phyloP scores from a whole-genome alignment of 75 land plant species.

The Sequoia sempervirens region DNA sequence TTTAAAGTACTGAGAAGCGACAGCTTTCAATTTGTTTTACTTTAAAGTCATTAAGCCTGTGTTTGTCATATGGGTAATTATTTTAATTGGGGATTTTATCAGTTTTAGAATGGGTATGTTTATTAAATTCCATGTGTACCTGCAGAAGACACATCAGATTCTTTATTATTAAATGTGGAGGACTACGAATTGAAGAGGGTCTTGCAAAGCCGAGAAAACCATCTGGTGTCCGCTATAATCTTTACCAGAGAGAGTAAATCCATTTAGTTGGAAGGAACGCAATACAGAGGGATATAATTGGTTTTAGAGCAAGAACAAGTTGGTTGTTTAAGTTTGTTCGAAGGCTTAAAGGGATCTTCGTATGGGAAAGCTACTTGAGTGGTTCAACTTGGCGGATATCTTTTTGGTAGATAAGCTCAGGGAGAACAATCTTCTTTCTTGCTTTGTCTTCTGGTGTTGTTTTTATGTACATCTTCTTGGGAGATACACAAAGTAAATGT shows the following conservation, averaged over 20 bases:
- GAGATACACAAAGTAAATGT: background rate
- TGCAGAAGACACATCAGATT: conserved; percentile 2
- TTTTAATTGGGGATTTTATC: background rate
- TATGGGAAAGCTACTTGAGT: background rate
- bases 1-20: background rate
- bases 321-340: background rate
- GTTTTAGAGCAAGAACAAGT: background rate
- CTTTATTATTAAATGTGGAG: background rate
- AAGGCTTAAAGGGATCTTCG: background rate
- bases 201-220: background rate
- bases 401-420: background rate
- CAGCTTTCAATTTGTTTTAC: background rate
- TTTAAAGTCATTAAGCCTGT: background rate
- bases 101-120: background rate
- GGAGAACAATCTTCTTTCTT: background rate
- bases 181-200: background rate
- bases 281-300: background rate
- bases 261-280: background rate
- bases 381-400: background rate
- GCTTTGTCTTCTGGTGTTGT: background rate
- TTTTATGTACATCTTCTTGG: background rate
- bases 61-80: background rate
- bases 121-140: background rate
- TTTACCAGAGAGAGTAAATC: background rate
- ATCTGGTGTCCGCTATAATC: background rate